phyloP scores from a whole-genome alignment of 2,329 filamentous ascomycete genomes.

The Talaromyces sp. region DNA sequence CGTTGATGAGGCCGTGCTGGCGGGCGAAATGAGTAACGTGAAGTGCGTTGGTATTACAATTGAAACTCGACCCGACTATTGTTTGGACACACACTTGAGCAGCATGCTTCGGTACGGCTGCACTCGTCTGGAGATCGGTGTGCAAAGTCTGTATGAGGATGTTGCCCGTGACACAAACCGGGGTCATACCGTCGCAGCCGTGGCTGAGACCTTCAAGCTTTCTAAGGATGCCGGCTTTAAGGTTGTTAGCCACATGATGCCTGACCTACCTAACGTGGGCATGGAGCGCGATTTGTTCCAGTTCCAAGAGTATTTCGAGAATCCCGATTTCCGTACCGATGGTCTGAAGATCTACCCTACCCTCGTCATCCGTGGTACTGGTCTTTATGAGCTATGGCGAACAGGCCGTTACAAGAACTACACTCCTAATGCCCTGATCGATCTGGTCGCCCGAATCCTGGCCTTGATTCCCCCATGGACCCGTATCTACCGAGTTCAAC shows the following conservation, averaged over 20 bases:
- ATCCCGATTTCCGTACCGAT: conserved; percentile 92
- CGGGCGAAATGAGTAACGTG: conserved; percentile 93
- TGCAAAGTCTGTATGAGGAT: conserved; percentile 96
- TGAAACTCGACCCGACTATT: conserved; percentile 96
- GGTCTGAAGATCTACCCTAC: conserved; percentile 98
- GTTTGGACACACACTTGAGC: conserved; percentile 89
- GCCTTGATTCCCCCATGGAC: conserved; percentile 97
- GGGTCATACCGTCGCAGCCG: conserved; percentile 91
- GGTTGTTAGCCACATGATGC: conserved; percentile 99
- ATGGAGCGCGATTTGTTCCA: conserved; percentile 98
- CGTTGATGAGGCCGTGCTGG: conserved; percentile 92
- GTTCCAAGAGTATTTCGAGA: conserved; percentile 97
- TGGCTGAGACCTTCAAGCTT: conserved; percentile 95
- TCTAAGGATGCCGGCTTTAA: conserved; percentile 98
- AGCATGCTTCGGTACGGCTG: conserved; percentile 98
- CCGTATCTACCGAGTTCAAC: conserved; percentile 95
- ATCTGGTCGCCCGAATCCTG: conserved; percentile 93
- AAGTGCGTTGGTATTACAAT: conserved; percentile 99
- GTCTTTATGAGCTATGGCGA: conserved; percentile 95
- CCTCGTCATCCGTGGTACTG: conserved; percentile 92
- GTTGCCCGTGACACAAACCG: conserved; percentile 97
- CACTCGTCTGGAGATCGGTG: conserved; percentile 89
- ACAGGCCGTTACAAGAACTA: conserved; percentile 98
- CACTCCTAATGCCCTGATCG: conserved; percentile 93
- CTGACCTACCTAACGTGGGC: conserved; percentile 93